phyloP scores from a whole-genome alignment of 2,329 filamentous ascomycete species.

The Chrysoporthe puriensis region DNA sequence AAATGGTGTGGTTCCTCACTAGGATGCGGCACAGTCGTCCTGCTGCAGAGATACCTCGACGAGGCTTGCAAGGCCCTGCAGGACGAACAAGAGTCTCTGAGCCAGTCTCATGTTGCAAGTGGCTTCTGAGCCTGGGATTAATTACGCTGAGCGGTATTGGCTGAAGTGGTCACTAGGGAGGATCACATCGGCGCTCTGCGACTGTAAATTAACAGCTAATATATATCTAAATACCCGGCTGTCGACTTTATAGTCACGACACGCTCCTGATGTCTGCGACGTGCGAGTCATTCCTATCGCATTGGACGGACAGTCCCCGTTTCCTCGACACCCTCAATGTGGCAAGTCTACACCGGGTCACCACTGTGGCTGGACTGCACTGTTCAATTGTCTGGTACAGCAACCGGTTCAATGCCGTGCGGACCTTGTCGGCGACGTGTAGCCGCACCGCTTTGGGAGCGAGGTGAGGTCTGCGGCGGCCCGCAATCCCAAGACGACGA shows the following conservation, averaged over 20 bases:
- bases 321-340: neutral
- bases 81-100: neutral
- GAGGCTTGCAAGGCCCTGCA: slow-evolving; percentile 6
- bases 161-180: neutral
- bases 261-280: neutral
- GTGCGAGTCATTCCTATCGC: neutral
- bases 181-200: neutral
- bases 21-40: neutral
- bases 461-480: neutral
- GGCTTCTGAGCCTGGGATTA: neutral
- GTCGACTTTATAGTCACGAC: neutral
- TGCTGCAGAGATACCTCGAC: slow-evolving; percentile 4
- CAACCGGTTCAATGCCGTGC: neutral
- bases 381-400: neutral
- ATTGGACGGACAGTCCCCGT: neutral
- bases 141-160: neutral
- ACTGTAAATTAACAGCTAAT: neutral
- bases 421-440: neutral
- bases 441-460: neutral
- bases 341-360: neutral
- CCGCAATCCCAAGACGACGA: neutral
- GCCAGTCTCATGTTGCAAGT: neutral
- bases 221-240: neutral
- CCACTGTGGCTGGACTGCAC: neutral
- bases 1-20: neutral